phyloP scores from a whole-genome alignment of 164 flowering plant genomes.

The Tinospora cordifolia region DNA sequence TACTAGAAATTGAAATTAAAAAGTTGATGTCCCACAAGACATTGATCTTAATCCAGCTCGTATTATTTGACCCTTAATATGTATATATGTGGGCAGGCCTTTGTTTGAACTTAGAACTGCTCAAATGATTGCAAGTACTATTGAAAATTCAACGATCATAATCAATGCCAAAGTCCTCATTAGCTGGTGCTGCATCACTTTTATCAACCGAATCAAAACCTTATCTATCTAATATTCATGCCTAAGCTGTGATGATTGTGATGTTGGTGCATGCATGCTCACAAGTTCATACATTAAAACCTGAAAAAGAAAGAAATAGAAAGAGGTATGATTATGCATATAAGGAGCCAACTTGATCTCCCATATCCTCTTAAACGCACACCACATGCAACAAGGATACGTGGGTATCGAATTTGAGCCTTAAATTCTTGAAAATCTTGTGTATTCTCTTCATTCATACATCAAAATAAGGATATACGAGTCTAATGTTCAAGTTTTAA shows the following conservation, averaged over 20 bases:
- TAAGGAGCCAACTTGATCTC: not conserved
- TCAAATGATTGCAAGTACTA: conserved; percentile 1
- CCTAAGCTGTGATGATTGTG: conserved; percentile 5
- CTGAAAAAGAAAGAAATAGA: not conserved
- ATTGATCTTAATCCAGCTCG: not conserved
- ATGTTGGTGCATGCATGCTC: conserved; percentile 2
- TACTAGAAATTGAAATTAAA: not conserved
- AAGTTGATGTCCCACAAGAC: not conserved
- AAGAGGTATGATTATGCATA: not conserved
- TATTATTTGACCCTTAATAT: not conserved
- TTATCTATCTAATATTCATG: conserved; percentile 4
- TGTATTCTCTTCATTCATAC: too few relatives aligned
- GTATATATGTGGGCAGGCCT: not conserved
- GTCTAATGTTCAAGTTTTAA: too few relatives aligned
- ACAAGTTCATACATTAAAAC: not conserved
- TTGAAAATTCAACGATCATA: not conserved
- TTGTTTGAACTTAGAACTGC: not conserved
- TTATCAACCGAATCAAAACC: not conserved
- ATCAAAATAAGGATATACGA: too few relatives aligned
- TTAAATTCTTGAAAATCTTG: too few relatives aligned
- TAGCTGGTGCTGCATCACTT: conserved; percentile 2
- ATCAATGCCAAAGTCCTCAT: not conserved
- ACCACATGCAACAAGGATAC: not conserved
- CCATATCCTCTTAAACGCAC: not conserved
- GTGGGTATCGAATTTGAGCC: too few relatives aligned